Evolutionary conservation across 129 eudicot genomes (phyloP), one percentile per base, ranked within the genome.

Genomic region (Smallanthus sonchifolius): DNA sequence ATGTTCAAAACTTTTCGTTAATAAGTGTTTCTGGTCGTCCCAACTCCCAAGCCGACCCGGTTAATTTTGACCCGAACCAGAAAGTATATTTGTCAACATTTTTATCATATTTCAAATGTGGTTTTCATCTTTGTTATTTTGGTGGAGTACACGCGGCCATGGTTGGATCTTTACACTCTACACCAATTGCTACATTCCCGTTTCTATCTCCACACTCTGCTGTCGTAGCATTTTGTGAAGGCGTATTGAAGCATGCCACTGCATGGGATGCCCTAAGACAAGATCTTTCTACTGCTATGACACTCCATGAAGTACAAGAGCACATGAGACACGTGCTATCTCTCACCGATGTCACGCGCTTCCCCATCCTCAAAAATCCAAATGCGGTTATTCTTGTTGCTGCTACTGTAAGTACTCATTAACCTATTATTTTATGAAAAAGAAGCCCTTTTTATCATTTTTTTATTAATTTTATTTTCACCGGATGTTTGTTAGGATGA

Each of bases 71-170:
- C 9, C 48, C 4, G 34, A 7, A 24, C 35, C 61, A 19, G 30
- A 20, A 55, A 55, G 61, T 7, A 2, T 2, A 2, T 42, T 39
- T 43, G 38, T 19, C 48, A 28, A 28, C 2, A 7, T 39, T 9
- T 8, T 16, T 36, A 2, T 17, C 2, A 14, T 17, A 48, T 61
- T 44, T 36, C 8, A 48, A 72, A 20, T 37, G 11, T 57, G 35
- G 59, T 37, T 76, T 61, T 3, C 24, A 67, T 4, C 54, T 38
- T 42, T 77, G 64, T 36, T 57, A 55, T 73, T 19, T 74, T 90
- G 98, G 98, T 7, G 98, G 98, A 83, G 98, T 94, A 67, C 98
- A 94, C 72, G 98, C 98, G 15, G 96, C 98, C n/a, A 93, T 93
- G 98, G 98, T 93, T 73, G 98, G 98, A 77, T 83, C 98, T 3